phyloP scores from a whole-genome alignment of 192 early-diverging fungal species.

The Rhizophagus clarus region DNA sequence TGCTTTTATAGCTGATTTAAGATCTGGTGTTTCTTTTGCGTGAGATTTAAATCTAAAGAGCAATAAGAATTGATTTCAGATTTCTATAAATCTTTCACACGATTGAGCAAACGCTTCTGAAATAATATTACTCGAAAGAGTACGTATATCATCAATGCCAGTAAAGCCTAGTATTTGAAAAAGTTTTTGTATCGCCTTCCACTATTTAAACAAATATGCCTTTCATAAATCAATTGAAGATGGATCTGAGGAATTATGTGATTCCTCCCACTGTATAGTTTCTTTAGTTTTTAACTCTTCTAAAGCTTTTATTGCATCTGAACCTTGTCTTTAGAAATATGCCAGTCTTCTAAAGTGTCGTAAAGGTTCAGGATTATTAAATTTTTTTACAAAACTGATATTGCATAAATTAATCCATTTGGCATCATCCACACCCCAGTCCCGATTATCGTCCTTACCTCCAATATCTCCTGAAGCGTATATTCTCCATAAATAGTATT shows the following conservation, averaged over 20 bases:
- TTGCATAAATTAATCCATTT: conserved; percentile 29
- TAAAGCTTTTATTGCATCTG: conserved; percentile 17
- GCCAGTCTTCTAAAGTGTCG: conserved; percentile 22
- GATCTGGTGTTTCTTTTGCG: no score
- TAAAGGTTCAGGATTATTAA: conserved; percentile 31
- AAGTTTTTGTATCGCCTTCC: conserved; percentile 5
- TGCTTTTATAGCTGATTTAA: no score
- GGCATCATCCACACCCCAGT: conserved; percentile 26
- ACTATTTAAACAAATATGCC: conserved; percentile 25
- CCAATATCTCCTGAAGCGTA: conserved; percentile 29
- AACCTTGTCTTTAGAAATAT: conserved; percentile 33
- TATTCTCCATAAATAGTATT: conserved; percentile 24
- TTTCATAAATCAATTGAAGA: conserved; percentile 19
- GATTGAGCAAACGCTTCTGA: no score
- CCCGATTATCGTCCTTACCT: conserved; percentile 10
- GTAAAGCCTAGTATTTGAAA: conserved; percentile 6
- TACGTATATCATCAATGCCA: no score
- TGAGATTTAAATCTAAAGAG: no score
- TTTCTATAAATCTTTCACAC: no score
- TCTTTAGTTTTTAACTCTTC: conserved; percentile 26
- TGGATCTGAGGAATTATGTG: conserved; percentile 22
- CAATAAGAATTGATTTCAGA: no score
- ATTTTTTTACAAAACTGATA: conserved; percentile 22
- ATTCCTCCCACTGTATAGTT: conserved; percentile 22
- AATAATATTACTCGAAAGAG: no score